Evolutionary conservation across 2,329 filamentous ascomycete species (phyloP).

Genomic region (Lasiodiplodia sp.): DNA sequence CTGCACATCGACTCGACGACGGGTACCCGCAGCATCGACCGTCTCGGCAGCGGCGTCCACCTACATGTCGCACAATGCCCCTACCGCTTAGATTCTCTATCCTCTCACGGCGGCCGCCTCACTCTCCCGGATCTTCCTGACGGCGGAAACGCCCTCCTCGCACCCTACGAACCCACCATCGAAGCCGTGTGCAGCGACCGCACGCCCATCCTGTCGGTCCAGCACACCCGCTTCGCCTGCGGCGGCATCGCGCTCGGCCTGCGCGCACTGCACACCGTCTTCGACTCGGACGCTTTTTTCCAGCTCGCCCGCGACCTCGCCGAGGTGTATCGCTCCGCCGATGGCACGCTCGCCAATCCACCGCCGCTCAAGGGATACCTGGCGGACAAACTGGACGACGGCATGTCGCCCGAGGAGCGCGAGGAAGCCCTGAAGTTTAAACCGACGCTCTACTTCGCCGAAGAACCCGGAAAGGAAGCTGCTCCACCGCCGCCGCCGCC

Average conservation of each 20-base stretch:
- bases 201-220: background rate
- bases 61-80: background rate
- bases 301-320: slow-evolving; percentile 14
- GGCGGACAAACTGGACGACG: background rate
- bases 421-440: background rate
- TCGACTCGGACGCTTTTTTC: slow-evolving; percentile 11
- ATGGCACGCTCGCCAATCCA: background rate
- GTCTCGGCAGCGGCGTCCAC: background rate
- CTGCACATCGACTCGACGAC: background rate
- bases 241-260: slow-evolving; percentile 2
- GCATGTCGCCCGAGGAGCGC: background rate
- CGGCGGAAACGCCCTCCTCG: slow-evolving; percentile 7
- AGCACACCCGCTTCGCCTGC: slow-evolving; percentile 24
- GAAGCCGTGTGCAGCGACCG: background rate
- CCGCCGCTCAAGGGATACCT: slow-evolving; percentile 2
- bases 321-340: background rate
- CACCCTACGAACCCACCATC: background rate
- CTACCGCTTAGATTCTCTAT: background rate
- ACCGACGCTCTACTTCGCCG: background rate
- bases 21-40: background rate
- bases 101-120: background rate
- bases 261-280: background rate
- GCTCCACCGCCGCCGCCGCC: background rate
- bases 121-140: background rate
- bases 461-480: background rate